A percentile compares a stretch with the other conserved stretches of the same genome.
Conservation (phyloP, 371 early-diverging fungal genomes). For the Apophysomyces sp. region DNA sequence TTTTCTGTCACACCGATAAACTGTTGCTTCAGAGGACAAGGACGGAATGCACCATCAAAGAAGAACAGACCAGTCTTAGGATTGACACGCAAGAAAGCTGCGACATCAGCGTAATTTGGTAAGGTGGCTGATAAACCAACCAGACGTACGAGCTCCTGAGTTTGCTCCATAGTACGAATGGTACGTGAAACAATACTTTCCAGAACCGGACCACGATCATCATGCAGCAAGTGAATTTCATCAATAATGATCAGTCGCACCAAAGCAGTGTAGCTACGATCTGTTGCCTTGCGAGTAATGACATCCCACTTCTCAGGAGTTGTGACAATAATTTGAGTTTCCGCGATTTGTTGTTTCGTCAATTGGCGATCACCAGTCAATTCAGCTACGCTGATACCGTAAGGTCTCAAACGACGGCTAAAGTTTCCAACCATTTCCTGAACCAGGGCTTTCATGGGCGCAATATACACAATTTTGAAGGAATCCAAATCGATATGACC, state of each 20-base stretch:
- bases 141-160: slow-evolving; percentile 90
- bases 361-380: slow-evolving; percentile 98
- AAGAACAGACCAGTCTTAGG: slow-evolving; percentile 82
- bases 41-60: slow-evolving; percentile 93
- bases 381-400: slow-evolving; percentile 93
- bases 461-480: slow-evolving; percentile 99
- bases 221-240: slow-evolving; percentile 99
- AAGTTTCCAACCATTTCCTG: slow-evolving; percentile 98
- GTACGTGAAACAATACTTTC: slow-evolving; percentile 97
- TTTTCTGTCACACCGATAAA: slow-evolving; percentile 96
- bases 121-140: slow-evolving; percentile 99
- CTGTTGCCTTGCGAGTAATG: slow-evolving; percentile 95
- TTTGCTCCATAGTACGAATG: slow-evolving; percentile 86
- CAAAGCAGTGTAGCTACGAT: slow-evolving; percentile 87
- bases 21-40: slow-evolving; percentile 94
- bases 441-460: slow-evolving; percentile 99
- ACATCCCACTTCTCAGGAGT: slow-evolving; percentile 99
- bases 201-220: slow-evolving; percentile 98
- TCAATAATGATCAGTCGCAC: slow-evolving; percentile 98
- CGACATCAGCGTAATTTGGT: slow-evolving; percentile 98
- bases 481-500: slow-evolving; percentile 78
- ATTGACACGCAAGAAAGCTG: slow-evolving; percentile 92
- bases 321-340: slow-evolving; percentile 97
- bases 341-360: slow-evolving; percentile 91
- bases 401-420: slow-evolving; percentile 69